Evolutionary conservation across 2,329 filamentous ascomycete species (phyloP).

Genomic region (Hypocreales sp.): DNA sequence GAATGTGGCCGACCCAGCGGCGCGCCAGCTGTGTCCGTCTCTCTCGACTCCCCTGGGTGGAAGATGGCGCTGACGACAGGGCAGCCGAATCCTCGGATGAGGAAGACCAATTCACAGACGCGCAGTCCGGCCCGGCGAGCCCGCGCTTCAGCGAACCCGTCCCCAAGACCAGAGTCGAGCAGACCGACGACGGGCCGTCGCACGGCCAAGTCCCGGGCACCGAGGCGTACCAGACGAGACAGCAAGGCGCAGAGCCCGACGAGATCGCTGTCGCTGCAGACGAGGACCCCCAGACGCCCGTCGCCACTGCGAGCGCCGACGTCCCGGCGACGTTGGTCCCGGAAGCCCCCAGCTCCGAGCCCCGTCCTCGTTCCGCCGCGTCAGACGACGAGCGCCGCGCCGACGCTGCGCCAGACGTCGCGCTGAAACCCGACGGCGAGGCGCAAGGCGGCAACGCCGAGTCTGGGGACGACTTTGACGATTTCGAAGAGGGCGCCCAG

Average conservation of each 20-base stretch:
- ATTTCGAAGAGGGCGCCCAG: slow-evolving; percentile 43
- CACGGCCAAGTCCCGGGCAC: slow-evolving; percentile 49
- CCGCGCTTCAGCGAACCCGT: slow-evolving; percentile 31
- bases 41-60: slow-evolving; percentile 1
- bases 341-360: slow-evolving; percentile 27
- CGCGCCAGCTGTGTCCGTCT: slow-evolving; percentile 39
- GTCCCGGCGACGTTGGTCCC: slow-evolving; percentile 31
- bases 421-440: slow-evolving; percentile 29
- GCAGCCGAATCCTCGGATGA: slow-evolving; percentile 41
- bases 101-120: slow-evolving; percentile 56
- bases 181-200: slow-evolving; percentile 32
- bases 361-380: slow-evolving; percentile 27
- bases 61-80: slow-evolving; percentile 13
- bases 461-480: slow-evolving; percentile 46
- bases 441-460: slow-evolving; percentile 23
- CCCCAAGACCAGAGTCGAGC: slow-evolving; percentile 43
- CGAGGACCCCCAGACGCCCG: slow-evolving; percentile 9
- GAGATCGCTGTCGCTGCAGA: slow-evolving; percentile 35
- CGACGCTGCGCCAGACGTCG: slow-evolving; percentile 37
- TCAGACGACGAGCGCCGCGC: slow-evolving; percentile 29
- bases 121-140: slow-evolving; percentile 35
- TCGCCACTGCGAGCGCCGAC: slow-evolving; percentile 9
- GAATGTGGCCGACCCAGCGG: slow-evolving; percentile 35
- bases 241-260: slow-evolving; percentile 42
- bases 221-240: slow-evolving; percentile 37